A percentile compares a stretch with the other conserved stretches of the same genome.
These are phyloP conservation scores for Globisporangium canariense DNA, from an alignment of 352 stramenopile genomes.

Conservation along the genomic window DNA sequence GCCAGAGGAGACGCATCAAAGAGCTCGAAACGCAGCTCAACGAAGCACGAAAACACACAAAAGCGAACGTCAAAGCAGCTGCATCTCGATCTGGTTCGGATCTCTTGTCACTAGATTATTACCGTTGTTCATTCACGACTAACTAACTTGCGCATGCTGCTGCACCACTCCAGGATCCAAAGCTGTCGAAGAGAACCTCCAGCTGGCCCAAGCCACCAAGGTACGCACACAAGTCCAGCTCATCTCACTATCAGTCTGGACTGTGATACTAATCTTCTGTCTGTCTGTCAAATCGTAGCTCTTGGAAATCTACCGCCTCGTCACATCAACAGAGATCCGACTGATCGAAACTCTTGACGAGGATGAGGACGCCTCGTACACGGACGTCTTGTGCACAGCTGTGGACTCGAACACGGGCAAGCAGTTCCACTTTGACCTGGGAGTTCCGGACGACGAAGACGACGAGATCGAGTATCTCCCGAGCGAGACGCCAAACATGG, in stretches of 20 bases:
- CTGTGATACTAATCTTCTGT: background rate
- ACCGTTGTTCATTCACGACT: background rate
- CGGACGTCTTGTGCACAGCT: conserved; percentile 62
- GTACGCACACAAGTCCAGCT: conserved; percentile 19
- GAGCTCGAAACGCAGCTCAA: conserved; percentile 56
- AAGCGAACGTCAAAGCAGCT: conserved; percentile 33
- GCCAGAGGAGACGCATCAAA: conserved; percentile 41
- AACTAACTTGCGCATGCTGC: background rate
- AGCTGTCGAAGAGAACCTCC: conserved; percentile 41
- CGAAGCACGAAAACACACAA: conserved; percentile 41
- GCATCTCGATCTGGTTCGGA: conserved; percentile 30
- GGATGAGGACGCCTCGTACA: conserved; percentile 47
- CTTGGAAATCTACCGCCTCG: conserved; percentile 69
- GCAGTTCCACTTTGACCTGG: conserved; percentile 74
- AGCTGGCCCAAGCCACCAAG: conserved; percentile 73
- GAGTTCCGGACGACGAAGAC: conserved; percentile 50
- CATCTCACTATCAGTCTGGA: background rate
- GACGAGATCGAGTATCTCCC: conserved; percentile 83
- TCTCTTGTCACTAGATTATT: background rate
- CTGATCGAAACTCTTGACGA: conserved; percentile 63
- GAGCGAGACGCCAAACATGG: conserved; percentile 46
- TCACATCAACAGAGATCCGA: conserved; percentile 75
- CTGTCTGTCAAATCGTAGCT: conserved; percentile 39
- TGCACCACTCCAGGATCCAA: conserved; percentile 24
- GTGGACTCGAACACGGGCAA: conserved; percentile 65